A percentile compares a stretch with the other conserved stretches of the same genome.
Evolutionary conservation across 495 filamentous ascomycete genomes (phyloP).

Genomic region (Penicillium steckii): DNA sequence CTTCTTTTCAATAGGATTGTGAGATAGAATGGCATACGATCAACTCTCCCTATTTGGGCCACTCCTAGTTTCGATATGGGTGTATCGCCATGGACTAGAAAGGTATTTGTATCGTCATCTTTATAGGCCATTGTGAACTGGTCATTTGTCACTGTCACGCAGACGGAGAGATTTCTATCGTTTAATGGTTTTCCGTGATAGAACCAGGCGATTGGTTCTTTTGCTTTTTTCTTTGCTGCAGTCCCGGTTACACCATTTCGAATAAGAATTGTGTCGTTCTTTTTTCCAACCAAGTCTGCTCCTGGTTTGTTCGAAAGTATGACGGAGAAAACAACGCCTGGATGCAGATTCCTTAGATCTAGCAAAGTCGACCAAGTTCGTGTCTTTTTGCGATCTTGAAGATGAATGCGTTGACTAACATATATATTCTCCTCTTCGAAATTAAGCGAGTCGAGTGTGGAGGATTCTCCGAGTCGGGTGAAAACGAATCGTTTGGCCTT

Average conservation of each 20-base stretch:
- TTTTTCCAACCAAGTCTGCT: background rate
- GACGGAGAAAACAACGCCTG: slow-evolving; percentile 7
- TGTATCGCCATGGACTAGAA: slow-evolving; percentile 2
- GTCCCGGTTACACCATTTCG: slow-evolving; percentile 10
- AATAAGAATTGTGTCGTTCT: slow-evolving; percentile 2
- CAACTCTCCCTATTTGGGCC: slow-evolving; percentile 3
- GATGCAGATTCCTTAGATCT: slow-evolving; percentile 7
- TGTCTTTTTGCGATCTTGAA: slow-evolving; percentile 1
- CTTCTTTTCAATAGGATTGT: slow-evolving; percentile 3
- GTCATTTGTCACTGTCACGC: slow-evolving; percentile 6
- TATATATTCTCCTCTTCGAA: background rate
- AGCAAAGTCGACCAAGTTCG: slow-evolving; percentile 1
- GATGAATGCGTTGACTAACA: slow-evolving; percentile 3
- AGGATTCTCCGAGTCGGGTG: background rate
- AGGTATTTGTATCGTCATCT: background rate
- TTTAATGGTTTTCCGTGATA: slow-evolving; percentile 12
- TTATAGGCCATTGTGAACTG: slow-evolving; percentile 9
- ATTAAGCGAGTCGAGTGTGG: background rate
- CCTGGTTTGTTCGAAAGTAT: slow-evolving; percentile 8
- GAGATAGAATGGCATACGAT: slow-evolving; percentile 3
- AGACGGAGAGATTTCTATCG: slow-evolving; percentile 3
- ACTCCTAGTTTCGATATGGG: slow-evolving; percentile 6
- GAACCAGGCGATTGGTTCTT: background rate
- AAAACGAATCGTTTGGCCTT: slow-evolving; percentile 1
- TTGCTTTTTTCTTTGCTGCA: slow-evolving; percentile 4